Conservation (phyloP, 192 early-diverging fungal genomes). For the Gorgonomyces haynaldii region DNA sequence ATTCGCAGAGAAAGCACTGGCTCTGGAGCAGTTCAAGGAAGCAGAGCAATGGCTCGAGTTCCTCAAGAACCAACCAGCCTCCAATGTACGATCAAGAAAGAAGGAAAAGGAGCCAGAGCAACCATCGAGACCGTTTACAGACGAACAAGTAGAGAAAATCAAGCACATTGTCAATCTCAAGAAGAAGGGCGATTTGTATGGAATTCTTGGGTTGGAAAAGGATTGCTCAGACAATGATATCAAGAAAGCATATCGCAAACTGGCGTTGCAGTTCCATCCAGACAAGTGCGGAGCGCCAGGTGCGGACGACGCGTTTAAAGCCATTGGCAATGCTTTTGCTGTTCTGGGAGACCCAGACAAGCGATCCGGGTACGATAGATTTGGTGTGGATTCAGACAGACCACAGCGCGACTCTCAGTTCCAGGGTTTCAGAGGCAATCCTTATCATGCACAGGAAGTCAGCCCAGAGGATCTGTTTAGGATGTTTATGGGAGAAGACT, state of each 20-base stretch:
- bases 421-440: slow-evolving; percentile 26
- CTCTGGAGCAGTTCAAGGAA: slow-evolving; percentile 62
- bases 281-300: slow-evolving; percentile 94
- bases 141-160: slow-evolving; percentile 69
- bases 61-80: slow-evolving; percentile 11
- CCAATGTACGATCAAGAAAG: slow-evolving; percentile 11
- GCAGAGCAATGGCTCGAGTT: slow-evolving; percentile 36
- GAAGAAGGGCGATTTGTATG: slow-evolving; percentile 65
- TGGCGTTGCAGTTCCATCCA: slow-evolving; percentile 86
- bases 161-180: slow-evolving; percentile 62
- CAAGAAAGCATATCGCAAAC: slow-evolving; percentile 87
- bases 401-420: slow-evolving; percentile 24
- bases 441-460: slow-evolving; percentile 44
- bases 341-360: slow-evolving; percentile 81
- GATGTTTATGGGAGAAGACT: slow-evolving; percentile 68
- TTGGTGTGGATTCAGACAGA: slow-evolving; percentile 61
- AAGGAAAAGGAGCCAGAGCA: slow-evolving; percentile 8
- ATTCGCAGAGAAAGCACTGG: slow-evolving; percentile 69
- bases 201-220: slow-evolving; percentile 65
- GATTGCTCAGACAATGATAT: slow-evolving; percentile 67
- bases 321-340: slow-evolving; percentile 84
- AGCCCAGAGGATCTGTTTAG: slow-evolving; percentile 91
- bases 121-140: slow-evolving; percentile 50
- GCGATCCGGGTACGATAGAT: slow-evolving; percentile 71
- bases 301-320: slow-evolving; percentile 87